Base-by-base conservation (phyloP, 306 rosid species). In the Trifolium fragiferum region DNA sequence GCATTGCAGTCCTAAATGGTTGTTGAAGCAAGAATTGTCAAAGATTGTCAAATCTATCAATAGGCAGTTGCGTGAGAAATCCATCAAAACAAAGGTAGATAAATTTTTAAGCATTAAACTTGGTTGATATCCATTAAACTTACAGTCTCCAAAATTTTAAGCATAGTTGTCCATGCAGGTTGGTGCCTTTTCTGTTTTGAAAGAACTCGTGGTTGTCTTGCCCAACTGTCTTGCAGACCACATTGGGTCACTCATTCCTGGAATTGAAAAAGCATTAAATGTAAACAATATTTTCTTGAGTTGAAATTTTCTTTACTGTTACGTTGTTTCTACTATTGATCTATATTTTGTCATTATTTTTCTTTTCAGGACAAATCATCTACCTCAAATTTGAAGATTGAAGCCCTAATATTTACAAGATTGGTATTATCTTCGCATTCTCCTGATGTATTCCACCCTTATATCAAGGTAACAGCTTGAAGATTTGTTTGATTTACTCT, bases 231-330 rank as follows among this genome's bases (percentile, higher is more conserved):
- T 95, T 76, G 97, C 97, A 11, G 99, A 95, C 64, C 98, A 90
- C 78, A 95, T 92, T 73, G 98, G 99, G 70, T 95, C 99, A 50
- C 99, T 95, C 84, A 92, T 95, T 81, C 98, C 98, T 38, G 99
- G 99, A 85, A 92, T 95, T 76, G 98, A 95, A 67, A 95, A 92
- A 13, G 99, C 99, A 60, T 85, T 92, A 85, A 95, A 82, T 77
- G 99, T 95, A 86, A 82, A 92, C 65, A 43, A 16, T 43, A 49
- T 72, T 72, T 37, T 62, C 60, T 76, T 40, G 12, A 20, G 47
- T 77, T 41, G 67, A 67, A 53, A 47, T 33, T 43, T 25, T 53
- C 50, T 71, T 53, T 15, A 50, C 30, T 57, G 53, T 57, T 47
- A 13, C 63, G 11, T 37, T 59, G 58, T 64, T 54, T 62, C 62